Base-by-base conservation (phyloP, 2,329 filamentous ascomycete genomes). In the Paraconiothyrium brasiliense region DNA sequence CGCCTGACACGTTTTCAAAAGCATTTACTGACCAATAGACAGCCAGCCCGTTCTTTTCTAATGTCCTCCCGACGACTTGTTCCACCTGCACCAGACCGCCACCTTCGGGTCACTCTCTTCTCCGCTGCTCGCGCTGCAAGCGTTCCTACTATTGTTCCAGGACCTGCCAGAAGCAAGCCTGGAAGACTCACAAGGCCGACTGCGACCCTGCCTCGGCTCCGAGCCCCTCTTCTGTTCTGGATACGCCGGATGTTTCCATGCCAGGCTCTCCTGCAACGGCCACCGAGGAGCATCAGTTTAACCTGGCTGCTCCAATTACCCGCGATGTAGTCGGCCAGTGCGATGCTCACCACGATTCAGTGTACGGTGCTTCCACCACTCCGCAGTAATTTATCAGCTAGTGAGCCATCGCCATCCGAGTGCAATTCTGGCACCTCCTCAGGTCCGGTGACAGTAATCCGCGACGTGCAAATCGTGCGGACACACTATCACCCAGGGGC, bases 161-260 rank as follows among this genome's bases (percentile, higher is more conserved):
- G 27, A 79, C 82, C 39, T 87, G 85, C 74, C 82, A 87, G 69
- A 84, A 82, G 63, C 68, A 72, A 1, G 78, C 86, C 68, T 87
- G 82, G 83, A 83, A 84, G 64, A 55, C 60, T 2, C 84, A 87
- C 71, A 84, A 84, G 67, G 80, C 79, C 60, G 62, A 70, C 9
- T 86, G 84, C 71, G 72, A 72, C 54, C 69, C 71, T 46, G 63
- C 58, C 27, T 57, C 68, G 65, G 49, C 74, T 70, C 62, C 62
- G 34, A 70, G 62, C 68, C 54, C 64, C 22, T 71, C 66, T 57
- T 74, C 71, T 35, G 65, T 67, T 1, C 67, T 71, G 14, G 67
- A 60, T 6, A 75, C 71, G 20, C 71, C 72, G 13, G 71, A 72
- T 46, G 68, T 71, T 49, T 75, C 71, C 13, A 70, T 65, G 35